Percentiles rank a stretch among this genome's conserved stretches.
Evolutionary conservation across 495 filamentous ascomycete species (phyloP).

Genomic region (Penicillium mononematosum): DNA sequence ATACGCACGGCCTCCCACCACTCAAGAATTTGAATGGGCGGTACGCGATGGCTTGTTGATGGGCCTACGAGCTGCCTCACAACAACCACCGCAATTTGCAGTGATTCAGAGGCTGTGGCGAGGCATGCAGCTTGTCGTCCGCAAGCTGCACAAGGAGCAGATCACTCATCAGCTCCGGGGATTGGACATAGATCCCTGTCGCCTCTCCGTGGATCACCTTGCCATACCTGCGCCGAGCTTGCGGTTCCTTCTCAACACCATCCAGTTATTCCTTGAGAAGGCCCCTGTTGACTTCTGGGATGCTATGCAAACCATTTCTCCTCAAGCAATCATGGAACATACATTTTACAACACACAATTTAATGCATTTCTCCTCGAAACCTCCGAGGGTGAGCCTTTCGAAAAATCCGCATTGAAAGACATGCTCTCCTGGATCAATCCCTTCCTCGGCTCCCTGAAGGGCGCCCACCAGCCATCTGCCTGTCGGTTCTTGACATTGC

Average conservation of each 20-base stretch:
- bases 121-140: conserved; percentile 68
- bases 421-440: conserved; percentile 68
- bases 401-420: conserved; percentile 57
- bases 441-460: conserved; percentile 74
- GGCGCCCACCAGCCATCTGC: conserved; percentile 66
- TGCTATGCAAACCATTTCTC: conserved; percentile 74
- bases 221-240: conserved; percentile 59
- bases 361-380: conserved; percentile 54
- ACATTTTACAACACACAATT: conserved; percentile 72
- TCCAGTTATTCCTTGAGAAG: conserved; percentile 66
- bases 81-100: conserved; percentile 47
- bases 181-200: conserved; percentile 76
- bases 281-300: conserved; percentile 81
- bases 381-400: conserved; percentile 54
- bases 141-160: conserved; percentile 66
- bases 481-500: conserved; percentile 65
- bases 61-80: conserved; percentile 39
- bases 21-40: conserved; percentile 78
- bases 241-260: conserved; percentile 59
- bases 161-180: conserved; percentile 75
- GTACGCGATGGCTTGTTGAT: conserved; percentile 62
- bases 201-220: conserved; percentile 73
- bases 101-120: conserved; percentile 70
- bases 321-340: conserved; percentile 69
- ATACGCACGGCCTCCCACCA: conserved; percentile 54